Base-by-base conservation (phyloP, 805 yeast genomes). In the Nakazawaea populi region DNA sequence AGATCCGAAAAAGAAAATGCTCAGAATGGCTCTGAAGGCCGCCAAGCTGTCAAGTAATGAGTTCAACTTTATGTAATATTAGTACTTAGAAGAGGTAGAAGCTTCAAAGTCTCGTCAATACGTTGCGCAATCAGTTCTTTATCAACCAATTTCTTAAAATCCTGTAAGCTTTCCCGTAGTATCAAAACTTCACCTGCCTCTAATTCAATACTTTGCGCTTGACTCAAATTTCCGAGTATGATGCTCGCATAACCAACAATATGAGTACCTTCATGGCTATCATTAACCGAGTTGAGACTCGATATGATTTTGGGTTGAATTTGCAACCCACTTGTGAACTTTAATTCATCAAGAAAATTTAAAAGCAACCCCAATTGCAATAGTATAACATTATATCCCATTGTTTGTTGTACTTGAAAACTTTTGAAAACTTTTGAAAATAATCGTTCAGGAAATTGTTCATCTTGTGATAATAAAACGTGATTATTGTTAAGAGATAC, bases 1-100 rank as follows among this genome's bases (percentile, higher is more conserved):
- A 61, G 85, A 83, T 64, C 82, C 87, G 1, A 81, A 80, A 63
- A 82, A 81, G 60, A 83, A 81, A 63, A 79, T 89, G 90, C 73
- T 86, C 60, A 74, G 89, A 55, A 69, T 83, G 76, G 96, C 97
- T 8, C 76, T 77, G 60, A 66, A 76, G 74, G 83, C 88, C 4
- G 83, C 82, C 8, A 80, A 76, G 57, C 71, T 84, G n/a, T 70
- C 73, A 42, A 78, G 78, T 49, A 80, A 79, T 55, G 97, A 89
- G 69, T 90, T 90, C 64, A 89, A 89, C 63, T 84, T 72, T 54
- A 54, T 55, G 58, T 55, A 32, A 31, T 28, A n/a, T 40, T 32
- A 11, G 4, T 29, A 8, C 8, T 18, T 43, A 29, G 3, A 32
- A 9, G 2, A 43, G 11, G 18, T 30, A 39, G 18, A 38, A 46